Percentiles rank a stretch among this genome's conserved stretches.
Conservation (phyloP, 345 rosid species). For the Acer saccharum region DNA sequence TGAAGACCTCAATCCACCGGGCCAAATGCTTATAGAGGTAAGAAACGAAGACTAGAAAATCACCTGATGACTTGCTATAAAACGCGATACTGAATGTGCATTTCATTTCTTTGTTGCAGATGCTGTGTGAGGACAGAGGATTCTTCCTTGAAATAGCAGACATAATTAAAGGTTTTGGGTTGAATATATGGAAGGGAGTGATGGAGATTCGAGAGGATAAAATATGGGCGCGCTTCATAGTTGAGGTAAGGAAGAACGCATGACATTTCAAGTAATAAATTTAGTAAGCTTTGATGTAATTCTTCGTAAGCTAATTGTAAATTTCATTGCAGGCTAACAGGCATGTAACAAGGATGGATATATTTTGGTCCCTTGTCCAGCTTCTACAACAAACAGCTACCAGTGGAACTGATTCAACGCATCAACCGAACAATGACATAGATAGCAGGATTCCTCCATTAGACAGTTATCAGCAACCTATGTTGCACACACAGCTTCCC, state of each 20-base stretch:
- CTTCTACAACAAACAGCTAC: constrained; percentile 54
- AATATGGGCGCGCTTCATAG: constrained; percentile 84
- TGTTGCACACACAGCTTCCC: constrained; percentile 21
- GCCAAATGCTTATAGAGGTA: constrained; percentile 92
- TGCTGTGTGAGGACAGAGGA: constrained; percentile 78
- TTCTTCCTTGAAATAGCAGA: constrained; percentile 87
- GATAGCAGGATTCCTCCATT: constrained; percentile 31
- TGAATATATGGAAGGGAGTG: constrained; percentile 78
- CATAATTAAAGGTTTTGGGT: constrained; percentile 64
- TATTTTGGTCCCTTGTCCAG: constrained; percentile 80
- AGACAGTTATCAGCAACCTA: constrained; percentile 36
- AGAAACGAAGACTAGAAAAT: not conserved
- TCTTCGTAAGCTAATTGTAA: constrained; percentile 10
- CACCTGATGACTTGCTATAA: not conserved
- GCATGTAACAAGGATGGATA: constrained; percentile 64
- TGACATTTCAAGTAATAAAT: not conserved
- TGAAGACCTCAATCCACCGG: constrained; percentile 70
- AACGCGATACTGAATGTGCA: constrained; percentile 3
- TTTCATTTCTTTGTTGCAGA: constrained; percentile 38
- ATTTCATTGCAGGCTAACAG: constrained; percentile 53
- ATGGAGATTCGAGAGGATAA: constrained; percentile 63
- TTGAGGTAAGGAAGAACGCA: constrained; percentile 52
- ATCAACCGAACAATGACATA: constrained; percentile 27
- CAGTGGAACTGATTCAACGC: constrained; percentile 31
- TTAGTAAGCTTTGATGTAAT: not conserved